phyloP scores from a whole-genome alignment of 331 rosid species.

The Ulmus americana region DNA sequence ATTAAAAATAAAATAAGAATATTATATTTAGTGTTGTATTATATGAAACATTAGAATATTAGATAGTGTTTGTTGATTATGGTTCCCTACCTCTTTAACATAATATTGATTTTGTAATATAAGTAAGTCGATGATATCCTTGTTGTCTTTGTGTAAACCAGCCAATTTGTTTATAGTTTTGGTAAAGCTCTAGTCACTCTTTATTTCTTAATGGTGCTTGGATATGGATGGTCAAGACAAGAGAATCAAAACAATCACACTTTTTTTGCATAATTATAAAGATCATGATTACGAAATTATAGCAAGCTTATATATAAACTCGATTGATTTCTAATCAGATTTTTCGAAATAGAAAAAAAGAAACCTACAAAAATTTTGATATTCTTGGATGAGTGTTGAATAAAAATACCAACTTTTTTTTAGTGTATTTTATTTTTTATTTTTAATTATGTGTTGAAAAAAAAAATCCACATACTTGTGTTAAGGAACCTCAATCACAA shows the following conservation, averaged over 20 bases:
- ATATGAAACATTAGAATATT: not conserved
- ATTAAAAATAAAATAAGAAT: too few species aligned
- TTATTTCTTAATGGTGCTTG: not conserved
- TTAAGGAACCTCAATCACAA: too few species aligned
- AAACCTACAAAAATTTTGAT: not conserved
- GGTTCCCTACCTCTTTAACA: not conserved
- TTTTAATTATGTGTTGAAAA: too few species aligned
- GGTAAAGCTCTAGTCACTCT: not conserved
- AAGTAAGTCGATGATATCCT: conserved; percentile 7
- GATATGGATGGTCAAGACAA: not conserved
- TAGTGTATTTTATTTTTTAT: too few species aligned
- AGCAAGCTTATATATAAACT: not conserved
- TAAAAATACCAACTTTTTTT: too few species aligned
- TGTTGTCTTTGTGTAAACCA: conserved; percentile 7
- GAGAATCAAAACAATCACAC: not conserved
- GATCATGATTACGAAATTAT: conserved; percentile 2
- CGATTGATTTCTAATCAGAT: not conserved
- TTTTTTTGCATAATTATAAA: not conserved
- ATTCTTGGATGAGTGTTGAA: not conserved
- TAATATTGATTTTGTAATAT: conserved; percentile 3
- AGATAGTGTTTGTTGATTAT: not conserved
- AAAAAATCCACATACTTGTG: too few species aligned
- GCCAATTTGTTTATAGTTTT: not conserved
- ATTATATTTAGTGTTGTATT: not conserved
- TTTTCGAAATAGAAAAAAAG: not conserved